Percentiles rank a stretch among this genome's conserved stretches.
Conservation (phyloP, 2,329 filamentous ascomycete genomes). For the Trichoderma sp. region DNA sequence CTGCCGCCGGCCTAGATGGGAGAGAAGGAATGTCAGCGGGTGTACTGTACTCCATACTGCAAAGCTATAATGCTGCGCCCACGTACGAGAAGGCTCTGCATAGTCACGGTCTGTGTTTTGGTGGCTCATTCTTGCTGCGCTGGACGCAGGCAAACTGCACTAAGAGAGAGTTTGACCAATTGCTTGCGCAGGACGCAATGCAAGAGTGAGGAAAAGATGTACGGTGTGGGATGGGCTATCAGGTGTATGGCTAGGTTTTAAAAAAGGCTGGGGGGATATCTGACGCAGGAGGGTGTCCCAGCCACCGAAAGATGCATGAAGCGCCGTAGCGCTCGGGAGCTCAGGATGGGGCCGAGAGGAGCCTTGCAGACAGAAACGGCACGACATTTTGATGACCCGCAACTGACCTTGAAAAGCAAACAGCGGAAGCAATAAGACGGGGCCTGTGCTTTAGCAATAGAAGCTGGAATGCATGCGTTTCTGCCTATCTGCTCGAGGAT, state of each 20-base stretch:
- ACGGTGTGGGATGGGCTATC: conserved; percentile 29
- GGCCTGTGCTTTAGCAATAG: background rate
- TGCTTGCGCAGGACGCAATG: conserved; percentile 32
- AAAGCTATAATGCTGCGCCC: conserved; percentile 7
- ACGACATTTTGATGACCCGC: background rate
- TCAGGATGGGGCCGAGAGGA: conserved; percentile 7
- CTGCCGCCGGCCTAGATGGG: conserved; percentile 18
- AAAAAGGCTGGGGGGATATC: conserved; percentile 28
- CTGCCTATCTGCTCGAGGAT: background rate
- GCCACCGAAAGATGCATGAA: conserved; percentile 19
- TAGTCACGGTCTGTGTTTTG: conserved; percentile 36
- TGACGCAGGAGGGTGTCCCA: conserved; percentile 20
- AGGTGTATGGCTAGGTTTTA: conserved; percentile 34
- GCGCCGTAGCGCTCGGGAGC: conserved; percentile 10
- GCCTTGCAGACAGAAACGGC: background rate
- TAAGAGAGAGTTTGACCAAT: conserved; percentile 34
- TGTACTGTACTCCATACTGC: no score
- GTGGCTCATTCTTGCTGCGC: conserved; percentile 38
- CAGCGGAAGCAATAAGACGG: background rate
- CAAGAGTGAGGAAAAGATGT: conserved; percentile 29
- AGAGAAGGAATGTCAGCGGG: conserved; percentile 15
- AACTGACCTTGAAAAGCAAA: background rate
- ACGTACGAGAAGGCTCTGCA: conserved; percentile 39
- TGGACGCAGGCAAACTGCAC: conserved; percentile 31
- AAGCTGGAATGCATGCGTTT: background rate